phyloP scores from a whole-genome alignment of 2,329 filamentous ascomycete species.

The Verticillium longisporum region DNA sequence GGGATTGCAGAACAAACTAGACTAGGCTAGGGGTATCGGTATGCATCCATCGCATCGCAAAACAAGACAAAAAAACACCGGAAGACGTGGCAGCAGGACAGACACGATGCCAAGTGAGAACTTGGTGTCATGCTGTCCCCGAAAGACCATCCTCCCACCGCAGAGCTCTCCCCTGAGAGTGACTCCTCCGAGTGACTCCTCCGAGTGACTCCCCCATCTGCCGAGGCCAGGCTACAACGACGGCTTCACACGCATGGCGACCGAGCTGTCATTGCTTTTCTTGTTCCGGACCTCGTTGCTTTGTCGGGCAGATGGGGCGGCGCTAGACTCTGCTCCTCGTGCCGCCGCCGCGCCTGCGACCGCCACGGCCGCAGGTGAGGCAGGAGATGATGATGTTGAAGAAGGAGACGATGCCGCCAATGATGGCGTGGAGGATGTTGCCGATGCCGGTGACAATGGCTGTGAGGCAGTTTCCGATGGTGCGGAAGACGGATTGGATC shows the following conservation, averaged over 20 bases:
- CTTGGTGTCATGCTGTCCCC: no score
- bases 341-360: constrained; percentile 19
- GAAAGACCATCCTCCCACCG: background rate
- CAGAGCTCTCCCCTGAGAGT: background rate
- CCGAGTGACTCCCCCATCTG: background rate
- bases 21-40: background rate
- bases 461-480: constrained; percentile 62
- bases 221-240: background rate
- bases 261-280: no score
- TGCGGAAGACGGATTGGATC: constrained; percentile 53
- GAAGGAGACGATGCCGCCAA: constrained; percentile 59
- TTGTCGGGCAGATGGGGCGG: background rate
- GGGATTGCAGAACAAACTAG: background rate
- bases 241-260: no score
- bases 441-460: constrained; percentile 62
- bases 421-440: constrained; percentile 56
- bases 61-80: background rate
- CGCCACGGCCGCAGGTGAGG: constrained; percentile 48
- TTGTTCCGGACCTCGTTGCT: background rate
- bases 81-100: background rate
- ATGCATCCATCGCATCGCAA: background rate
- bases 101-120: no score
- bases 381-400: constrained; percentile 61
- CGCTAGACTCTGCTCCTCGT: constrained; percentile 23
- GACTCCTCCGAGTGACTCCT: no score